Percentiles rank a stretch among this genome's conserved stretches.
These are phyloP conservation scores for Picochlorum sp. DNA, from an alignment of 139 green algal species.

Conservation along the genomic window DNA sequence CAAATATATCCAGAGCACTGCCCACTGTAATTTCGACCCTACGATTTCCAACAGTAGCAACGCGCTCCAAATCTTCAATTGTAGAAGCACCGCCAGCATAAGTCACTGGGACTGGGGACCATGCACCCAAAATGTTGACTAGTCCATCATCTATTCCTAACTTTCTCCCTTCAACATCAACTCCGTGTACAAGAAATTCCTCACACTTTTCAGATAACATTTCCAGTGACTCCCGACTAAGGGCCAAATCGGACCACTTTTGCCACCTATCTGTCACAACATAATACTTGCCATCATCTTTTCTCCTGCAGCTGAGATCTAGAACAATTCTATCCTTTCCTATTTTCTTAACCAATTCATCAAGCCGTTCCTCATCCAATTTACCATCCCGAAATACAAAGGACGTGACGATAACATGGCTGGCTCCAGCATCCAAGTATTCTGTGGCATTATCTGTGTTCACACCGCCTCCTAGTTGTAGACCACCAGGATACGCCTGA, in stretches of 20 bases:
- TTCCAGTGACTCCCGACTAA: slow-evolving; percentile 47
- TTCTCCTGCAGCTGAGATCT: slow-evolving; percentile 84
- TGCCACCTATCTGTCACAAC: slow-evolving; percentile 73
- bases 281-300: slow-evolving; percentile 46
- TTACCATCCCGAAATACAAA: slow-evolving; percentile 81
- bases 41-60: slow-evolving; percentile 48
- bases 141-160: slow-evolving; percentile 92
- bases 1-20: slow-evolving; percentile 96
- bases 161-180: slow-evolving; percentile 97
- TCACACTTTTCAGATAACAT: slow-evolving; percentile 62
- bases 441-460: slow-evolving; percentile 65
- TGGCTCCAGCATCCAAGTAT: slow-evolving; percentile 85
- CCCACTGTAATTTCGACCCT: slow-evolving; percentile 93
- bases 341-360: slow-evolving; percentile 63
- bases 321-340: slow-evolving; percentile 85
- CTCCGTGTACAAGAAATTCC: slow-evolving; percentile 96
- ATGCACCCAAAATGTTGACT: slow-evolving; percentile 65
- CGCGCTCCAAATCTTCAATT: slow-evolving; percentile 72
- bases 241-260: slow-evolving; percentile 40
- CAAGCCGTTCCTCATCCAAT: slow-evolving; percentile 73
- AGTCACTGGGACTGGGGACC: slow-evolving; percentile 72
- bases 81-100: slow-evolving; percentile 88
- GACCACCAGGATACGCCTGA: slow-evolving; percentile 62
- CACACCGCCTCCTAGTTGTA: slow-evolving; percentile 93
- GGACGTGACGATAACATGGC: slow-evolving; percentile 95